phyloP scores from a whole-genome alignment of 2,329 filamentous ascomycete species.

The Pseudocercospora cruenta region DNA sequence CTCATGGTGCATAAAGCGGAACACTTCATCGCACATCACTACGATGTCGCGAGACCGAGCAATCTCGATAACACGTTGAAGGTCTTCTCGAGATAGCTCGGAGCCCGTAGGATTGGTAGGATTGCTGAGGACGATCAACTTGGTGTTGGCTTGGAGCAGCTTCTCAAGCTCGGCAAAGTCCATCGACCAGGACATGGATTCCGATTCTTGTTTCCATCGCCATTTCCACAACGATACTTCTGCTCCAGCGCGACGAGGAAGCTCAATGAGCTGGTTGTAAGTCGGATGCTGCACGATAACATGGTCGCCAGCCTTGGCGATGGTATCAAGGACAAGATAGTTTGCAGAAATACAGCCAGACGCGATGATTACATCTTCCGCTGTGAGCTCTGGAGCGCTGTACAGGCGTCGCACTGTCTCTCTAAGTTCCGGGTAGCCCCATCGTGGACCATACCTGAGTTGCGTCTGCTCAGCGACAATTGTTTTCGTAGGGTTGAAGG shows the following conservation, averaged over 20 bases:
- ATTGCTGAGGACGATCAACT: constrained; percentile 10
- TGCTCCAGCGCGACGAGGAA: constrained; percentile 13
- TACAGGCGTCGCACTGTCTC: neutral
- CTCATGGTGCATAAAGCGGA: constrained; percentile 11
- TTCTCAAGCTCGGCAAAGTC: constrained; percentile 4
- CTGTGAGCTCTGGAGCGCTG: neutral
- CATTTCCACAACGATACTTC: constrained; percentile 12
- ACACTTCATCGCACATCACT: constrained; percentile 8
- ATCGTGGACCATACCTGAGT: constrained; percentile 7
- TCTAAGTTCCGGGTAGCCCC: neutral
- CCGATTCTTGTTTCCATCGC: neutral
- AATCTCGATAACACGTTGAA: neutral
- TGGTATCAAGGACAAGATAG: constrained; percentile 8
- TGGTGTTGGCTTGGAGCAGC: neutral
- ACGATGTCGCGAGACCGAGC: neutral
- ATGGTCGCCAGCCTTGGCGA: constrained; percentile 1
- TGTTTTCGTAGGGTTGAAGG: neutral
- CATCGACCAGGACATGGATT: neutral
- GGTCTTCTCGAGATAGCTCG: neutral
- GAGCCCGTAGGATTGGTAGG: constrained; percentile 2
- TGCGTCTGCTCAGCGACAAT: constrained; percentile 1
- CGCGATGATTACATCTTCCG: constrained; percentile 5
- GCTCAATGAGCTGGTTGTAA: constrained; percentile 8
- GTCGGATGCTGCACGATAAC: constrained; percentile 12
- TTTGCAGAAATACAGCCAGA: constrained; percentile 13